Evolutionary conservation across 495 filamentous ascomycete genomes (phyloP).

Genomic region (Zalerion maritima): DNA sequence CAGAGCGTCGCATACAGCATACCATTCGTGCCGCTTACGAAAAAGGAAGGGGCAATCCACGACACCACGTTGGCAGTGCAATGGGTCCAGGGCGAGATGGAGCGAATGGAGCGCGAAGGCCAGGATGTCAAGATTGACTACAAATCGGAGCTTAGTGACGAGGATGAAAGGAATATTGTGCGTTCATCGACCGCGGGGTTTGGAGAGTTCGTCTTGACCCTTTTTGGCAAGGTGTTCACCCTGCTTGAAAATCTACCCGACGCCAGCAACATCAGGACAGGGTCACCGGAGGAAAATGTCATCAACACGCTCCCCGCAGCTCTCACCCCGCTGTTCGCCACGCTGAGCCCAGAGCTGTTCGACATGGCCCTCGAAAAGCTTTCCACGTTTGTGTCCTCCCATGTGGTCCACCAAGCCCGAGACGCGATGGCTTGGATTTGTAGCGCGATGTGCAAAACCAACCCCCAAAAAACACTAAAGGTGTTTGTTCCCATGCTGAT

Average conservation of each 20-base stretch:
- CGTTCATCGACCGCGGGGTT: constrained; percentile 94
- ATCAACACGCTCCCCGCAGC: constrained; percentile 91
- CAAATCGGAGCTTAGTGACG: constrained; percentile 61
- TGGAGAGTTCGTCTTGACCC: constrained; percentile 76
- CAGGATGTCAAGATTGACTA: constrained; percentile 77
- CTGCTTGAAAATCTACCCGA: constrained; percentile 92
- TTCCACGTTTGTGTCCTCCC: constrained; percentile 78
- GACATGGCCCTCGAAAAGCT: constrained; percentile 86
- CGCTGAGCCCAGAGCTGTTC: constrained; percentile 85
- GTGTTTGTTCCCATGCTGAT: constrained; percentile 80
- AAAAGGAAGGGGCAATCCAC: constrained; percentile 51
- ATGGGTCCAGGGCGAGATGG: constrained; percentile 90
- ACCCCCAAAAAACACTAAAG: constrained; percentile 81
- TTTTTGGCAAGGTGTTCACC: constrained; percentile 89
- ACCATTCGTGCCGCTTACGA: constrained; percentile 71
- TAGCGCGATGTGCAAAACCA: constrained; percentile 87
- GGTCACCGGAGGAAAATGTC: constrained; percentile 90
- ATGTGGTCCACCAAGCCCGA: constrained; percentile 92
- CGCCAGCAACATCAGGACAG: constrained; percentile 66
- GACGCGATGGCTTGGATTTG: constrained; percentile 99
- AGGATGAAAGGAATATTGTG: constrained; percentile 77
- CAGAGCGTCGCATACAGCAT: constrained; percentile 91
- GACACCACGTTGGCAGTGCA: constrained; percentile 70
- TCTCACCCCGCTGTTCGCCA: constrained; percentile 78
- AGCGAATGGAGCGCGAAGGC: constrained; percentile 80